Evolutionary conservation across 805 yeast species (phyloP).

Genomic region (Cyberlindnera mycetangii): DNA sequence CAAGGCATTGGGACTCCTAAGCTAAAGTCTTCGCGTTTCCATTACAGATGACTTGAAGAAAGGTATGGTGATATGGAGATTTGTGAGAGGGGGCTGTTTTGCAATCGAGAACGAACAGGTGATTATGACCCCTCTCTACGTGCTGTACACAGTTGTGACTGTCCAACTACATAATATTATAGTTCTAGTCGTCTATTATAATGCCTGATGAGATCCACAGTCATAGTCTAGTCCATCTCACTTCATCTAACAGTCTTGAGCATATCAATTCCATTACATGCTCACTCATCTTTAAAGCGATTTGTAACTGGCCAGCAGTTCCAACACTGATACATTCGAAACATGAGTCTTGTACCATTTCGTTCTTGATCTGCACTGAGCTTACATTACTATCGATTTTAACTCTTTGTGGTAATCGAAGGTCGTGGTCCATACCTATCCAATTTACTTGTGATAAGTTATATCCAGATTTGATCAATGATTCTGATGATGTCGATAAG

Average conservation of each 20-base stretch:
- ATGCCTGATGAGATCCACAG: background rate
- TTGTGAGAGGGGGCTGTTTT: too few relatives aligned
- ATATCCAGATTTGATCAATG: background rate
- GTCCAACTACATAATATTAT: too few relatives aligned
- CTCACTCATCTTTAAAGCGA: background rate
- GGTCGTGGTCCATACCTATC: conserved; percentile 9
- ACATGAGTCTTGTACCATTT: too few relatives aligned
- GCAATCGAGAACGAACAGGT: too few relatives aligned
- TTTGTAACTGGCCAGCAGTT: background rate
- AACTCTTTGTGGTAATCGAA: conserved; percentile 6
- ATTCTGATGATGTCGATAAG: background rate
- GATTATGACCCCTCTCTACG: too few relatives aligned
- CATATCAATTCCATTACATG: background rate
- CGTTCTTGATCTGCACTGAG: background rate
- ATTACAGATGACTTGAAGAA: too few relatives aligned
- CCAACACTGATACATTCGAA: background rate
- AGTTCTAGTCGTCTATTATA: background rate
- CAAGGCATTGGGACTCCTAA: too few relatives aligned
- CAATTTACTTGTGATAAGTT: conserved; percentile 6
- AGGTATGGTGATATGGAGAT: too few relatives aligned
- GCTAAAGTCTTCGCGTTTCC: too few relatives aligned
- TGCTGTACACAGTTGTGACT: too few relatives aligned
- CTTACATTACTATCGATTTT: background rate
- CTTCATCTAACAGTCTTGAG: background rate
- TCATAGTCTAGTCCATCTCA: background rate